phyloP scores from a whole-genome alignment of 305 asterid genomes.

The Nicotiana rustica region DNA sequence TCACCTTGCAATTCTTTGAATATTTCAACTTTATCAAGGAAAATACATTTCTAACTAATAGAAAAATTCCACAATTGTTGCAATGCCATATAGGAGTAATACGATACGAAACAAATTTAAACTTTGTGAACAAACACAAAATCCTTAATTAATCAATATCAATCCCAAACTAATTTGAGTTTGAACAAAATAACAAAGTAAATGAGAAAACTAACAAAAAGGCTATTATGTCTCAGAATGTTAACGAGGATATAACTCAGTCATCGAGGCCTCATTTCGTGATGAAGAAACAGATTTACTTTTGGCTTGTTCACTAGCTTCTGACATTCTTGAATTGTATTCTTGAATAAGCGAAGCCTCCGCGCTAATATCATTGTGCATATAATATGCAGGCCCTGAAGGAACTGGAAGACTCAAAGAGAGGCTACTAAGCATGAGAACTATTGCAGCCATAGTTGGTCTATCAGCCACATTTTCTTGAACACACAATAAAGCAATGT shows the following conservation, averaged over 20 bases:
- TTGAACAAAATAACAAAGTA: neutral
- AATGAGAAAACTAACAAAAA: neutral
- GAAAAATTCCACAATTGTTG: too few relatives aligned
- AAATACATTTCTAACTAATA: too few relatives aligned
- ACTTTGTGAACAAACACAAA: too few relatives aligned
- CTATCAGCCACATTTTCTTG: conserved; percentile 41
- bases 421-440: conserved; percentile 40
- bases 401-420: conserved; percentile 39
- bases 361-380: neutral
- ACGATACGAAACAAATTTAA: too few relatives aligned
- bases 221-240: neutral
- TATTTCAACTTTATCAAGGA: too few relatives aligned
- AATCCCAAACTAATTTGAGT: neutral
- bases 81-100: too few relatives aligned
- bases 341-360: neutral
- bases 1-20: too few relatives aligned
- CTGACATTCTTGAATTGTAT: neutral
- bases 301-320: neutral
- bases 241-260: conserved; percentile 35
- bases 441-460: conserved; percentile 43
- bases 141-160: neutral
- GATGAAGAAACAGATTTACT: neutral
- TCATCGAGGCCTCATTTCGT: conserved; percentile 4
- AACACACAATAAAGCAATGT: conserved; percentile 43
- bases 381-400: conserved; percentile 39